These are phyloP conservation scores for Cadophora luteo-olivacea DNA, from an alignment of 2,329 filamentous ascomycete species.

Conservation along the genomic window DNA sequence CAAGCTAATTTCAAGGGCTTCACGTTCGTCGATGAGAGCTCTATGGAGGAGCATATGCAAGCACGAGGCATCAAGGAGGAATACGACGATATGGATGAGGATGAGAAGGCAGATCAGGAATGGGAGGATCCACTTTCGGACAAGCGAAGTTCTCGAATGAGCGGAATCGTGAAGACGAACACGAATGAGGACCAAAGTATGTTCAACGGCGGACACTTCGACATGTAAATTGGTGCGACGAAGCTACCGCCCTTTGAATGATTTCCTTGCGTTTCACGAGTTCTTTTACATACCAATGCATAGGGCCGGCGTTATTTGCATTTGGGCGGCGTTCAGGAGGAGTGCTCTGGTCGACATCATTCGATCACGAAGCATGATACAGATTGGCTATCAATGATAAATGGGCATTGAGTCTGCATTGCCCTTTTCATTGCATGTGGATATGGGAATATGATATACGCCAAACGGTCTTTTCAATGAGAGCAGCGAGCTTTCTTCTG, in stretches of 20 bases:
- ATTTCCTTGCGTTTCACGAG: conserved; percentile 31
- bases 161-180: conserved; percentile 64
- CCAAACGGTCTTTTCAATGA: neutral
- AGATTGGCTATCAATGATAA: conserved; percentile 20
- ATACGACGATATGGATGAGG: conserved; percentile 67
- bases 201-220: conserved; percentile 68
- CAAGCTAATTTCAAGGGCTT: conserved; percentile 99
- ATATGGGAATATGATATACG: conserved; percentile 17
- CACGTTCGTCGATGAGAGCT: conserved; percentile 98
- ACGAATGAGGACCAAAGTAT: conserved; percentile 64
- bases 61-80: conserved; percentile 55
- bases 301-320: conserved; percentile 40
- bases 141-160: conserved; percentile 62
- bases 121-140: conserved; percentile 48
- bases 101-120: conserved; percentile 54
- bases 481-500: conserved; percentile 15
- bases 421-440: conserved; percentile 16
- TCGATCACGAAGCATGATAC: conserved; percentile 13
- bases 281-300: conserved; percentile 39
- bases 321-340: conserved; percentile 31
- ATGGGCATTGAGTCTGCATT: conserved; percentile 10
- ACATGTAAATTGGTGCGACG: conserved; percentile 55
- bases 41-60: conserved; percentile 84
- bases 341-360: neutral
- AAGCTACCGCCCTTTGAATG: conserved; percentile 18